A percentile compares a stretch with the other conserved stretches of the same genome.
Conservation (phyloP, 768 basidiomycete species). For the Rhodotorula kratochvilovae region DNA sequence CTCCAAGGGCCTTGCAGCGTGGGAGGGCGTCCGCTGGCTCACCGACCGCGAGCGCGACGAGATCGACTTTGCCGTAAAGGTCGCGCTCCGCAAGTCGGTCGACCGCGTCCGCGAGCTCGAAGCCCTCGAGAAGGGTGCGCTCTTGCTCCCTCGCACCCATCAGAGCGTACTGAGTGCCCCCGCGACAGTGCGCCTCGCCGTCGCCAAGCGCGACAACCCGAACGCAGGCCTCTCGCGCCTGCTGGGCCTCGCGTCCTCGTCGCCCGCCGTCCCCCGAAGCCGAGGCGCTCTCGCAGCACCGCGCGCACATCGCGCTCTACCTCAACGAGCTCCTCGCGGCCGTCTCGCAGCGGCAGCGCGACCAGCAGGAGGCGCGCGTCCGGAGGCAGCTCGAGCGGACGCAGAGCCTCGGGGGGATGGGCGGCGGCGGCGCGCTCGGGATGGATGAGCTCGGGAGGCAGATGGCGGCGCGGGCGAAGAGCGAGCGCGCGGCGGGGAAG, state of each 20-base stretch:
- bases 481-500: constrained; percentile 55
- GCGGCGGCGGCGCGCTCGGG: constrained; percentile 56
- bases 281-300: constrained; percentile 79
- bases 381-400: constrained; percentile 80
- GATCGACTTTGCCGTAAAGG: constrained; percentile 84
- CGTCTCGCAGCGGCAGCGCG: constrained; percentile 70
- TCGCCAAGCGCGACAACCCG: constrained; percentile 19
- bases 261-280: constrained; percentile 60
- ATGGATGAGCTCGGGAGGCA: constrained; percentile 43
- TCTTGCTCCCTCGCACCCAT: constrained; percentile 5
- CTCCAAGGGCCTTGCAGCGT: constrained; percentile 40
- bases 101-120: constrained; percentile 86
- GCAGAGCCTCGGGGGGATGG: constrained; percentile 62
- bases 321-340: constrained; percentile 74
- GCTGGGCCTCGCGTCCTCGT: constrained; percentile 57
- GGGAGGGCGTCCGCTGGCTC: constrained; percentile 52
- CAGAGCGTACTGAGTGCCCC: not conserved
- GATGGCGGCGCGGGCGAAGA: constrained; percentile 2
- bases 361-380: constrained; percentile 90
- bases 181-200: constrained; percentile 8
- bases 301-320: constrained; percentile 86
- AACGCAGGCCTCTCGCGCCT: constrained; percentile 51
- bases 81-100: constrained; percentile 77
- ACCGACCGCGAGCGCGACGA: constrained; percentile 90
- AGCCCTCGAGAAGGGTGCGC: constrained; percentile 75